A percentile compares a stretch with the other conserved stretches of the same genome.
Conservation (phyloP, 2,329 filamentous ascomycete genomes). For the Geosmithia flava region DNA sequence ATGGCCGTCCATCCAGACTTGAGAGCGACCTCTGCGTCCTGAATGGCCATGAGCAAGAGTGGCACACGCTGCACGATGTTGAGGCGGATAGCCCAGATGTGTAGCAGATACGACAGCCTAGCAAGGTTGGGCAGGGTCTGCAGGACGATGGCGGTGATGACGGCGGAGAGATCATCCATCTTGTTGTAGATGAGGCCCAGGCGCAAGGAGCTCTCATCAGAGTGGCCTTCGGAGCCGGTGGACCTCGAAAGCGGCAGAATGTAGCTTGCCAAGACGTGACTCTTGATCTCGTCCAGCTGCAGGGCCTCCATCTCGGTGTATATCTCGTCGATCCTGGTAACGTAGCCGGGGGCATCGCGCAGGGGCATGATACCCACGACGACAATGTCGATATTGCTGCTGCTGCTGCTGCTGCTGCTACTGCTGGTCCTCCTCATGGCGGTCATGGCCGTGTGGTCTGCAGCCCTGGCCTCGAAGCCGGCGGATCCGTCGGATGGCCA, state of each 20-base stretch:
- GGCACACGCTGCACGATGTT: slow-evolving; percentile 64
- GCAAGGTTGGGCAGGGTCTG: slow-evolving; percentile 75
- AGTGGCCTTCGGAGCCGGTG: slow-evolving; percentile 15
- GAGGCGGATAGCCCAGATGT: slow-evolving; percentile 67
- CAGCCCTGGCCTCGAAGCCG: slow-evolving; percentile 34
- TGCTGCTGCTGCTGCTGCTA: slow-evolving; percentile 20
- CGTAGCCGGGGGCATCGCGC: slow-evolving; percentile 52
- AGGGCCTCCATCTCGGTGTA: slow-evolving; percentile 54
- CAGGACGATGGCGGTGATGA: slow-evolving; percentile 85
- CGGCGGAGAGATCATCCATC: slow-evolving; percentile 80
- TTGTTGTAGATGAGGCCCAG: slow-evolving; percentile 38
- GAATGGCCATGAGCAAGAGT: slow-evolving; percentile 50
- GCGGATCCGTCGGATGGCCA: slow-evolving; percentile 40
- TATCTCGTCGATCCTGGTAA: slow-evolving; percentile 64
- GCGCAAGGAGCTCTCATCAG: slow-evolving; percentile 8
- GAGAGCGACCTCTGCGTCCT: slow-evolving; percentile 54
- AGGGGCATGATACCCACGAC: neutral
- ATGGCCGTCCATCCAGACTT: slow-evolving; percentile 55
- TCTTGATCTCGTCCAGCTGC: slow-evolving; percentile 79
- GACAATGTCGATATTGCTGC: slow-evolving; percentile 2
- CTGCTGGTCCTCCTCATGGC: slow-evolving; percentile 13
- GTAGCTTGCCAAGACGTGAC: slow-evolving; percentile 72
- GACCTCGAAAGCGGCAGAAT: slow-evolving; percentile 40
- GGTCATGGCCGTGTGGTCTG: too few species aligned
- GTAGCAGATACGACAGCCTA: slow-evolving; percentile 58